These are phyloP conservation scores for Carpinus fangiana DNA, from an alignment of 306 rosid genomes.

Conservation along the genomic window DNA sequence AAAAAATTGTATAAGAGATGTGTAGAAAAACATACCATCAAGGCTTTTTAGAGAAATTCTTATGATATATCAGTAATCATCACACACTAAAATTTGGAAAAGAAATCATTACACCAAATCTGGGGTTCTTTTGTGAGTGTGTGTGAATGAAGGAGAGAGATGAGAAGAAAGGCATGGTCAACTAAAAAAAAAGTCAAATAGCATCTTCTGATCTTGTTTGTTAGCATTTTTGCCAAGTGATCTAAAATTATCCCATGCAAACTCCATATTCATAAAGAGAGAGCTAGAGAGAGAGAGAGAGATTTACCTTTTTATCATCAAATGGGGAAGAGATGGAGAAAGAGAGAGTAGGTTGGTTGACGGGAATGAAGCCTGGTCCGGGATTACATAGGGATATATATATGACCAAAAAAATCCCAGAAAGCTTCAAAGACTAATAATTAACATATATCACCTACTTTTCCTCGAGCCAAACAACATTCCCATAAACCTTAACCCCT, in stretches of 20 bases:
- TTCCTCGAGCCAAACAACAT: conserved; percentile 76
- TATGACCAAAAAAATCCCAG: too few species aligned
- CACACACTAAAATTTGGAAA: not conserved
- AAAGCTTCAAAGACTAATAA: not conserved
- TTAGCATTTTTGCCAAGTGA: conserved; percentile 12
- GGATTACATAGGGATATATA: conserved; percentile 38
- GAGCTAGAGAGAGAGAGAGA: not conserved
- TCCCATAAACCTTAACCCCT: conserved; percentile 55
- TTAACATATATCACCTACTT: too few species aligned
- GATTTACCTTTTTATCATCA: not conserved
- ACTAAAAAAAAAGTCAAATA: conserved; percentile 9
- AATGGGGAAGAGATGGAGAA: not conserved
- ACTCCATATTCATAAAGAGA: not conserved
- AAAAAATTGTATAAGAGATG: too few species aligned
- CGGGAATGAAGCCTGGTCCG: conserved; percentile 83
- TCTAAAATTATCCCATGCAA: conserved; percentile 26
- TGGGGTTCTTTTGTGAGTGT: not conserved
- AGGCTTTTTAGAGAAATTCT: too few species aligned
- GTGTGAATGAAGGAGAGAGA: not conserved
- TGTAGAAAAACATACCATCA: too few species aligned
- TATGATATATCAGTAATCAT: too few species aligned
- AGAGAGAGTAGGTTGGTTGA: conserved; percentile 31
- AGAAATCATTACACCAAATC: not conserved
- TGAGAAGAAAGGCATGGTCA: not conserved
- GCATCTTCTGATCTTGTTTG: conserved; percentile 20